phyloP scores from a whole-genome alignment of 257 asterid species.

The Scutellaria barbata region DNA sequence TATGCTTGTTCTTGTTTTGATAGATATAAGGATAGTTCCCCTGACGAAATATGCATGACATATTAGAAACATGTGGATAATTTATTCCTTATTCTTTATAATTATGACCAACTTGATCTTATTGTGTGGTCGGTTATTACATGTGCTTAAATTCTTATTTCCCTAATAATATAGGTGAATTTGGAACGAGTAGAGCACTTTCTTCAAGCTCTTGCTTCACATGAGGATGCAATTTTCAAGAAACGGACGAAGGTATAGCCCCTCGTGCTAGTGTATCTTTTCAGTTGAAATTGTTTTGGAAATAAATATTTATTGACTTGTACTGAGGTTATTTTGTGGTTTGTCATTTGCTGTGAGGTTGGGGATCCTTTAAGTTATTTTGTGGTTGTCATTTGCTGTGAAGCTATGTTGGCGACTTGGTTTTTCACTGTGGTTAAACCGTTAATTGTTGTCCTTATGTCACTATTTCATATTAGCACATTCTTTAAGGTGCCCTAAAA shows the following conservation, averaged over 20 bases:
- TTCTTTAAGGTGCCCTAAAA: constrained; percentile 1
- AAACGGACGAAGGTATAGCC: constrained; percentile 53
- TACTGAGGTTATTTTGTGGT: neutral
- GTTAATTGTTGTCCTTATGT: neutral
- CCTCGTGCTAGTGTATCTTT: constrained; percentile 15
- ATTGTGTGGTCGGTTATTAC: constrained; percentile 8
- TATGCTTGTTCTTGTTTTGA: neutral
- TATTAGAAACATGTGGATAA: neutral
- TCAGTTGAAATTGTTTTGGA: constrained; percentile 22
- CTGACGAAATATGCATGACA: neutral
- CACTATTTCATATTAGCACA: constrained; percentile 21
- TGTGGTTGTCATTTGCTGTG: constrained; percentile 28
- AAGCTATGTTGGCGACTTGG: neutral
- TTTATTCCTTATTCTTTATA: neutral
- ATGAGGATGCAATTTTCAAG: constrained; percentile 56
- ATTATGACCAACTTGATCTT: neutral
- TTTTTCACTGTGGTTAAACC: constrained; percentile 6
- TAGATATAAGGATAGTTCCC: constrained; percentile 4
- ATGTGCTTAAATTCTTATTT: constrained; percentile 30
- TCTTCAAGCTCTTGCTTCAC: constrained; percentile 53
- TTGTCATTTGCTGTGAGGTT: constrained; percentile 1
- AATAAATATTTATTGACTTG: neutral
- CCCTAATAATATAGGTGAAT: constrained; percentile 48
- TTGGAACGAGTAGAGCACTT: constrained; percentile 58
- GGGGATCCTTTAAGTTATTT: neutral